Evolutionary conservation across 805 yeast species (phyloP).

Genomic region (Lachancea lanzarotensis): DNA sequence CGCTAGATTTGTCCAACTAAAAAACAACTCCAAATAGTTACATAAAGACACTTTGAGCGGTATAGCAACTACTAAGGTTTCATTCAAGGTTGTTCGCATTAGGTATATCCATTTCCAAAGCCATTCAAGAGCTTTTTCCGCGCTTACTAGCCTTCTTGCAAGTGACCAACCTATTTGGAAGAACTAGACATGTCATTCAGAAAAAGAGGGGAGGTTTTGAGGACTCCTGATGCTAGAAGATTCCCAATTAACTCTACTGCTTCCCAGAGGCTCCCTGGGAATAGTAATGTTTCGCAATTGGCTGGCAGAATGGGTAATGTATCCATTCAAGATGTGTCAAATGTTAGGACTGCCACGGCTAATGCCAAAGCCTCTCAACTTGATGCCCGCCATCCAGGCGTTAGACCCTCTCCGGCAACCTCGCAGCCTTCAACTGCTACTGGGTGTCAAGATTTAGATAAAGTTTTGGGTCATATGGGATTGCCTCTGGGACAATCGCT

Average conservation of each 20-base stretch:
- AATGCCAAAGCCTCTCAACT: not conserved
- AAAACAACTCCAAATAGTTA: too few species aligned
- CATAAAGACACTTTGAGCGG: too few species aligned
- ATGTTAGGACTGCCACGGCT: not conserved
- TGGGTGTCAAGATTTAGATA: slow-evolving; percentile 72
- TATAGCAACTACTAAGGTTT: too few species aligned
- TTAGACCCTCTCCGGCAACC: slow-evolving; percentile 66
- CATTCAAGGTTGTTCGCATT: too few species aligned
- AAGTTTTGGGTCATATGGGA: slow-evolving; percentile 72
- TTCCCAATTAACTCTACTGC: not conserved
- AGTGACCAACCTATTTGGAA: too few species aligned
- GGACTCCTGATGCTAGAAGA: slow-evolving; percentile 13
- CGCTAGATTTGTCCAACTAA: too few species aligned
- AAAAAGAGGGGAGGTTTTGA: slow-evolving; percentile 45
- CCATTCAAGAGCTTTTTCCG: not conserved
- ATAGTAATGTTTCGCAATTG: not conserved
- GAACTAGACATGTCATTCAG: slow-evolving; percentile 46
- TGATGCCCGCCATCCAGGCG: slow-evolving; percentile 43
- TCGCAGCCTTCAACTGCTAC: slow-evolving; percentile 75
- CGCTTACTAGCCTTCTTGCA: not conserved
- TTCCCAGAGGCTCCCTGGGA: not conserved
- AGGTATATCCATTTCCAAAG: not conserved
- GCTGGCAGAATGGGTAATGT: not conserved
- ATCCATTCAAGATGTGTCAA: not conserved
- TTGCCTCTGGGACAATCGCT: slow-evolving; percentile 70